Base-by-base conservation (phyloP, 805 yeast species). In the Nakazawaea wickerhamii region DNA sequence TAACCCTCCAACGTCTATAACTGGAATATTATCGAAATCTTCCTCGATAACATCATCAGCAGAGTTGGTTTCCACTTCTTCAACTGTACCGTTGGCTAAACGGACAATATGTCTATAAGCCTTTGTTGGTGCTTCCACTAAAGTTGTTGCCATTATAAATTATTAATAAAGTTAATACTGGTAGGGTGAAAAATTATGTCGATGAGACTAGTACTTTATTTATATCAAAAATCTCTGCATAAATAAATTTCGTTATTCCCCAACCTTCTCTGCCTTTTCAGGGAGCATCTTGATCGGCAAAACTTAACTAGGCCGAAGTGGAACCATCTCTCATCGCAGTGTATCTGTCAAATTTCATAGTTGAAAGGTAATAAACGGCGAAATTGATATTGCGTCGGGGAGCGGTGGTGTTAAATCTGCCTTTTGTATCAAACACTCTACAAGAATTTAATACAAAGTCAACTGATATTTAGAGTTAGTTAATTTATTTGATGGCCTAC, bases 21-120 rank as follows among this genome's bases (percentile, higher is more conserved):
- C 33, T 19, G 54, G 54, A 26, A 50, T 46, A n/a, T 38, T 41
- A 30, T 50, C 49, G 21, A 45, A 45, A 30, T 51, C 50, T 22
- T 38, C 42, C 18, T 43, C 46, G n/a, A 43, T 38, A 18, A 43
- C 39, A 14, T 43, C 45, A 21, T 37, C 45, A 8, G 38, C 45
- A 5, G 21, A 19, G 10, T 28, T 27, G 14, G 45, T 27, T 18
- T 43, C 45, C 13, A 38, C 38, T 26, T 43, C 45, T 17, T 37
- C 25, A 13, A 43, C 45, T 4, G 45, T 43, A 5, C 45, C 45
- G 39, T 37, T 37, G n/a, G 23, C 22, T 30, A 33, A 33, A 11
- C 45, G 38, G 15, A 43, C 41, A 14, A 43, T 38, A 19, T 43
- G 45, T 33, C 41, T 37, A 14, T 32, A 43, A 4, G 26, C 21